Percentiles rank a stretch among this genome's conserved stretches.
Conservation (phyloP, 495 filamentous ascomycete genomes). For the Annulohypoxylon nitens region DNA sequence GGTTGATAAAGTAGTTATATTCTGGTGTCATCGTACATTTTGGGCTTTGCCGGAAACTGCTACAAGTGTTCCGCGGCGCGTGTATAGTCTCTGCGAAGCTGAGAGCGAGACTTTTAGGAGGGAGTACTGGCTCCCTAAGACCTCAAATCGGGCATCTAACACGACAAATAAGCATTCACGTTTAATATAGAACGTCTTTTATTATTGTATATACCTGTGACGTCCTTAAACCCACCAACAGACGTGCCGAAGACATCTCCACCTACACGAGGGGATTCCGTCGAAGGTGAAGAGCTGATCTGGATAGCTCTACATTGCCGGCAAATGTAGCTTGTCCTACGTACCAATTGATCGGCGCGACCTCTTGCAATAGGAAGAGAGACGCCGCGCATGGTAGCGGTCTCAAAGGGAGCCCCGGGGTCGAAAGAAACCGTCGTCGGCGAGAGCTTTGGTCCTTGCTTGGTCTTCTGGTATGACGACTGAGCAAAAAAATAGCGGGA, state of each 20-base stretch:
- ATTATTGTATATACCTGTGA: constrained; percentile 54
- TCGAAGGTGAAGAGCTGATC: constrained; percentile 66
- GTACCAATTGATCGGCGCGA: constrained; percentile 38
- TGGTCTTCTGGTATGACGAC: constrained; percentile 32
- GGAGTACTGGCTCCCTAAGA: constrained; percentile 88
- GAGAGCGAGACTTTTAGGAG: constrained; percentile 93
- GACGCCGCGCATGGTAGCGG: constrained; percentile 49
- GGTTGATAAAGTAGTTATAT: too few relatives aligned
- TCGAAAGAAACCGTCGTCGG: constrained; percentile 11
- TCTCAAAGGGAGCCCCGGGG: constrained; percentile 7
- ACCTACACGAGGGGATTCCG: constrained; percentile 59
- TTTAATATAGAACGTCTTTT: not conserved
- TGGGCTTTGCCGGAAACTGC: constrained; percentile 89
- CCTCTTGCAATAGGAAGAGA: constrained; percentile 44
- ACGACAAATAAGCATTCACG: constrained; percentile 27
- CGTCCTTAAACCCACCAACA: constrained; percentile 50
- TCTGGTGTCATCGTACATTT: constrained; percentile 70
- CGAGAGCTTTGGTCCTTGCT: constrained; percentile 12
- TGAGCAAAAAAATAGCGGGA: constrained; percentile 35
- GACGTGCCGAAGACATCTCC: constrained; percentile 62
- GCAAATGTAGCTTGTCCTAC: constrained; percentile 54
- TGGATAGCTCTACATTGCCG: constrained; percentile 66
- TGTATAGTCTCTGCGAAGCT: constrained; percentile 92
- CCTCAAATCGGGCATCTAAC: constrained; percentile 92
- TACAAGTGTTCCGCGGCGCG: constrained; percentile 89